Evolutionary conservation across 148 eudicot genomes (phyloP), one percentile per base, ranked within the genome.

Genomic region (Talinum fruticosum): DNA sequence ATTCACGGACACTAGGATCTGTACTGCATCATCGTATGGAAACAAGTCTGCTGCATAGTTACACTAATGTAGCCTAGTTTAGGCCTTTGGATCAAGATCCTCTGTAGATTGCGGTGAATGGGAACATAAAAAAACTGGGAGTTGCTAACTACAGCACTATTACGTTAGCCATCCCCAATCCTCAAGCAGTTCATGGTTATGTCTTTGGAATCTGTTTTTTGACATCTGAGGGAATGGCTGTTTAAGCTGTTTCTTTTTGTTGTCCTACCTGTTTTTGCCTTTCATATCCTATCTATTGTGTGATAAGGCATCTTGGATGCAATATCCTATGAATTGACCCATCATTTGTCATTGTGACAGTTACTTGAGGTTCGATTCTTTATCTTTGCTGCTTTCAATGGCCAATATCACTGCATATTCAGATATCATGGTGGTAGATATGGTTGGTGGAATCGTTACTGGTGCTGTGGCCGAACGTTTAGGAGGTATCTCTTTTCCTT

Each of bases 401-500:
- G 97, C 92, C 54, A 93, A 96, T 85, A 88, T 89, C 37, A 83
- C 92, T 45, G 88, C 97, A 37, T 71, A 91, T 78, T 90, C 99
- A 65, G 93, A 96, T 84, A 91, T 93, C 80, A 87, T 96, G 74
- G 84, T 89, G 76, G 86, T 96, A 74, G 97, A 96, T 83, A 93
- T 90, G 97, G 87, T 93, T 69, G 94, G 96, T 73, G 99, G 99
- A 73, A 73, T 96, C 47, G 78, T 91, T 84, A 93, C 97, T 74
- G 99, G 97, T 79, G 91, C 99, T 72, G 90, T 89, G 66, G 97
- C 97, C 68, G 99, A 96, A 83, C 94, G 97, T 53, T 81, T 96
- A 78, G 99, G 99, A 93, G 99, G 99, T 96, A 79, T 44, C 29
- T 71, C 71, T 57, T 77, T 70, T 79, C 32, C 26, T 28, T 62